A percentile compares a stretch with the other conserved stretches of the same genome.
phyloP scores from a whole-genome alignment of 345 rosid genomes.

The Brassica cretica region DNA sequence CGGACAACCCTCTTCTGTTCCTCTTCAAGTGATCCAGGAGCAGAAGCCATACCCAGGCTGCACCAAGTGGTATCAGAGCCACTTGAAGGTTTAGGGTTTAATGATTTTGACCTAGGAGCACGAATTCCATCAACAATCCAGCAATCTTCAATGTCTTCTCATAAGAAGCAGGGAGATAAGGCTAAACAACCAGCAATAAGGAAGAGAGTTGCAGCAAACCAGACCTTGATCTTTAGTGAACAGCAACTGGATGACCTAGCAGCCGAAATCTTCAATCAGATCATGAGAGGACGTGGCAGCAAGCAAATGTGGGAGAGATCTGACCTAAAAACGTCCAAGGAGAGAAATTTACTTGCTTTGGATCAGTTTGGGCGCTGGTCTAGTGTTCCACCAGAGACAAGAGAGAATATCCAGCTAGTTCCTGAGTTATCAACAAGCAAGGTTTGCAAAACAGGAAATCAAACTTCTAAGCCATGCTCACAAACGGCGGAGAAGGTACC shows the following conservation, averaged over 20 bases:
- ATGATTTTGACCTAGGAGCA: no score
- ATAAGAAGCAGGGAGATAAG: neutral
- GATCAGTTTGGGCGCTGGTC: neutral
- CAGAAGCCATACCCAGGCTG: no score
- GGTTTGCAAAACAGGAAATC: neutral
- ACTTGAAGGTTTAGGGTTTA: no score
- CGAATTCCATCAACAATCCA: no score
- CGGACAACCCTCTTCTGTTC: no score
- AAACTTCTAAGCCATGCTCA: neutral
- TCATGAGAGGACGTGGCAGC: neutral
- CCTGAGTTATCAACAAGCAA: neutral
- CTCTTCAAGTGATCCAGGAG: no score
- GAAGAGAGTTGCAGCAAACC: neutral
- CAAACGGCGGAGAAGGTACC: neutral
- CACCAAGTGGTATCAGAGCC: no score
- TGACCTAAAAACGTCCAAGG: neutral
- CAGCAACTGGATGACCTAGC: neutral
- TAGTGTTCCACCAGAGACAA: neutral
- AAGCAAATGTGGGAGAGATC: neutral
- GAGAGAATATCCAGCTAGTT: neutral
- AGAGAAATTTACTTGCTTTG: neutral
- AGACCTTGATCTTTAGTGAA: neutral
- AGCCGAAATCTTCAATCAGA: neutral
- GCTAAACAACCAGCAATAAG: neutral
- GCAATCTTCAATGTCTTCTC: no score